phyloP scores from a whole-genome alignment of 192 early-diverging fungal species.

The Coemansia sp. region DNA sequence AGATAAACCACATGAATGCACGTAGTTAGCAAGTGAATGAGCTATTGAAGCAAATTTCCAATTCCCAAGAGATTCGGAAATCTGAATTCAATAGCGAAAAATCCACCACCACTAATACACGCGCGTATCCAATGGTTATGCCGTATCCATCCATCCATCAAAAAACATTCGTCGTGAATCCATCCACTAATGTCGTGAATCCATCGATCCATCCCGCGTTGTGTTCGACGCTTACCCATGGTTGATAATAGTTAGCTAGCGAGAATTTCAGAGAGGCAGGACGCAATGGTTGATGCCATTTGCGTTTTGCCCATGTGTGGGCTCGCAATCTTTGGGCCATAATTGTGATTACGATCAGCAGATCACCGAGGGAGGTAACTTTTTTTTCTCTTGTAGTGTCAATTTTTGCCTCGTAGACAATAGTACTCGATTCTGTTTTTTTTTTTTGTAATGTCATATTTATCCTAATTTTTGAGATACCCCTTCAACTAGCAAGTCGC shows the following conservation, averaged over 20 bases:
- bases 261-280: conserved; percentile 17
- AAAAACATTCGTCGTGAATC: conserved; percentile 3
- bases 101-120: neutral
- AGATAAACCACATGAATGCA: neutral
- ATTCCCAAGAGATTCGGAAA: neutral
- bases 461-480: neutral
- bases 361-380: neutral
- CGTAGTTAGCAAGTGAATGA: neutral
- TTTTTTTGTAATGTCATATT: neutral
- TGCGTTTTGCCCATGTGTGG: conserved; percentile 1
- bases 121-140: conserved; percentile 15
- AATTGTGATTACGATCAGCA: neutral
- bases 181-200: neutral
- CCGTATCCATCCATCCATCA: conserved; percentile 19
- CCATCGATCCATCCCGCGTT: conserved; percentile 11
- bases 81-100: neutral
- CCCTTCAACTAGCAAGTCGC: neutral
- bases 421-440: neutral
- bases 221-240: conserved; percentile 40
- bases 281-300: neutral
- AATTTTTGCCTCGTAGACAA: neutral
- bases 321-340: neutral
- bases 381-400: neutral
- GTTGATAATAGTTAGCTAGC: conserved; percentile 27
- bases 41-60: neutral